Conservation (phyloP, 257 asterid species). For the Solanum bukasovii region DNA sequence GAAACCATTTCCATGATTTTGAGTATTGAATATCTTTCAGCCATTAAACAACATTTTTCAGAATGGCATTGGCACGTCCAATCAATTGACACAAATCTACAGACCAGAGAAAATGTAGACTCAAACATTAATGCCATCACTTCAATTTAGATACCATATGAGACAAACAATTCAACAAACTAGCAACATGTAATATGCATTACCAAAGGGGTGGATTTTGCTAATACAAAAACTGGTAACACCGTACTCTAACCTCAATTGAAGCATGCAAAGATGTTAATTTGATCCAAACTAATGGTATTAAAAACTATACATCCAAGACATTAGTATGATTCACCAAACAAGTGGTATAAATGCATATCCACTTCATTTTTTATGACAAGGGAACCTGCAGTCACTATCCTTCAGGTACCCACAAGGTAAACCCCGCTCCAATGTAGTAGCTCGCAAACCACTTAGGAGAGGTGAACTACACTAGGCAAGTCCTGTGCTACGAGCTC, state of each 20-base stretch:
- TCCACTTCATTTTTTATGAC: neutral
- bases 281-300: neutral
- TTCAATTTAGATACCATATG: neutral
- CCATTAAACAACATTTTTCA: neutral
- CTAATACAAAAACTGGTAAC: neutral
- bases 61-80: neutral
- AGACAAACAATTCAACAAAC: neutral
- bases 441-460: neutral
- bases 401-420: neutral
- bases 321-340: neutral
- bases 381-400: neutral
- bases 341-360: neutral
- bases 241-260: neutral
- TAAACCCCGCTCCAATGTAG: neutral
- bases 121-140: neutral
- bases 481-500: neutral
- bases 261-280: neutral
- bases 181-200: neutral
- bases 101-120: neutral
- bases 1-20: neutral
- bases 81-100: neutral
- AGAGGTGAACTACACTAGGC: neutral
- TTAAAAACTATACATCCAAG: neutral
- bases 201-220: neutral
- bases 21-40: neutral